These are phyloP conservation scores for Mycena galericulata DNA, from an alignment of 768 basidiomycete genomes.

Conservation along the genomic window DNA sequence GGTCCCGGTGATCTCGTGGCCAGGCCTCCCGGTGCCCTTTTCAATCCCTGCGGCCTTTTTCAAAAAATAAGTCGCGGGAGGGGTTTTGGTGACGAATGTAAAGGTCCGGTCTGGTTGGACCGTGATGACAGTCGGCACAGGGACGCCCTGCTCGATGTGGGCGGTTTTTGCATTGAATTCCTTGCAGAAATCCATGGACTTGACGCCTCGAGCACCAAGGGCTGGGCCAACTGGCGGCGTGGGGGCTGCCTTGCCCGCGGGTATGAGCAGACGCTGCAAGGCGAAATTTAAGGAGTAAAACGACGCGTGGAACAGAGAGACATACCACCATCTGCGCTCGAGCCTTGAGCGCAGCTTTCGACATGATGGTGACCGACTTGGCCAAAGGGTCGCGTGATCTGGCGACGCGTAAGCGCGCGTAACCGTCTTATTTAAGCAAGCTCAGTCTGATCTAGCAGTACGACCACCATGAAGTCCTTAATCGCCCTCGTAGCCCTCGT, in stretches of 20 bases:
- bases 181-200: constrained; percentile 99
- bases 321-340: constrained; percentile 84
- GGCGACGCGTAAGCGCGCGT: no score
- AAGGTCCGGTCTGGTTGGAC: constrained; percentile 97
- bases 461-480: constrained; percentile 60
- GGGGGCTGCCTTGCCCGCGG: constrained; percentile 95
- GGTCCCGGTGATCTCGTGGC: constrained; percentile 82
- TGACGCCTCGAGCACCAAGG: constrained; percentile 97
- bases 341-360: constrained; percentile 70
- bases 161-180: constrained; percentile 99
- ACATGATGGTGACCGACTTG: no score
- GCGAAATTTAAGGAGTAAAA: constrained; percentile 30
- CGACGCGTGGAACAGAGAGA: constrained; percentile 34
- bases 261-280: constrained; percentile 82
- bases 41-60: constrained; percentile 92
- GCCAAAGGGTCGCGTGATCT: no score
- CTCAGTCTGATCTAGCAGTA: no score
- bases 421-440: no score
- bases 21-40: constrained; percentile 88
- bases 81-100: constrained; percentile 92
- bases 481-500: constrained; percentile 58
- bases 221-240: constrained; percentile 97
- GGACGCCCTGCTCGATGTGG: constrained; percentile 85
- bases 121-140: constrained; percentile 92
- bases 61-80: constrained; percentile 89